Conservation (phyloP, 78 protist genomes). For the Polysphondylium violaceum region DNA sequence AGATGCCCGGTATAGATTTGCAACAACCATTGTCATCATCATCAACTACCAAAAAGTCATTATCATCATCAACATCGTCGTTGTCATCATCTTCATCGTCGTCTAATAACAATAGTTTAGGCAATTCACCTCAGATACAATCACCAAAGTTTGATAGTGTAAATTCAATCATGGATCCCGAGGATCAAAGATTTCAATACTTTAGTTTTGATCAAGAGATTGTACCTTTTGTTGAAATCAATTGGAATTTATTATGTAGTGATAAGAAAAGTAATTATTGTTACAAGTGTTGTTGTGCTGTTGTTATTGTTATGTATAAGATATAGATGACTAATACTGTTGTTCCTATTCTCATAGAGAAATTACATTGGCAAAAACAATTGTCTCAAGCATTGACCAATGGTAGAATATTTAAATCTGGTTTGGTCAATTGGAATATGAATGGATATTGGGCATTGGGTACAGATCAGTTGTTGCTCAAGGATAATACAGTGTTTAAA, state of each 20-base stretch:
- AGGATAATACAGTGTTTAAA: constrained; percentile 56
- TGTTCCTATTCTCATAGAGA: not conserved
- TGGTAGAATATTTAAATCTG: constrained; percentile 62
- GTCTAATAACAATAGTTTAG: too few relatives aligned
- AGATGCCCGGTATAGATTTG: too few relatives aligned
- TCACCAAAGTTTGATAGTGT: too few relatives aligned
- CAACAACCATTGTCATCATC: too few relatives aligned
- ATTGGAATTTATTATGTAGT: constrained; percentile 71
- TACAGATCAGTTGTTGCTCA: constrained; percentile 24
- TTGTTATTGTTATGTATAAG: too few relatives aligned
- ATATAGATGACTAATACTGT: too few relatives aligned
- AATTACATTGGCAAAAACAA: constrained; percentile 66
- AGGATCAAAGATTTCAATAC: not conserved
- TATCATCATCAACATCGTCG: too few relatives aligned
- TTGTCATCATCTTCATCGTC: too few relatives aligned
- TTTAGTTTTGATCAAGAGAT: constrained; percentile 47
- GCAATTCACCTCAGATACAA: too few relatives aligned
- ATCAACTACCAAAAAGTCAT: too few relatives aligned
- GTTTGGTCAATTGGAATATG: constrained; percentile 15
- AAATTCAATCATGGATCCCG: too few relatives aligned
- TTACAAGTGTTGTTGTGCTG: not conserved
- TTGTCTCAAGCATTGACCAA: constrained; percentile 25
- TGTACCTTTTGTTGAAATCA: constrained; percentile 48
- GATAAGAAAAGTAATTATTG: constrained; percentile 61
- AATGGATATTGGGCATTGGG: constrained; percentile 65